Evolutionary conservation across 73 alveolate genomes (phyloP).

Genomic region (Paramecium pentaurelia): DNA sequence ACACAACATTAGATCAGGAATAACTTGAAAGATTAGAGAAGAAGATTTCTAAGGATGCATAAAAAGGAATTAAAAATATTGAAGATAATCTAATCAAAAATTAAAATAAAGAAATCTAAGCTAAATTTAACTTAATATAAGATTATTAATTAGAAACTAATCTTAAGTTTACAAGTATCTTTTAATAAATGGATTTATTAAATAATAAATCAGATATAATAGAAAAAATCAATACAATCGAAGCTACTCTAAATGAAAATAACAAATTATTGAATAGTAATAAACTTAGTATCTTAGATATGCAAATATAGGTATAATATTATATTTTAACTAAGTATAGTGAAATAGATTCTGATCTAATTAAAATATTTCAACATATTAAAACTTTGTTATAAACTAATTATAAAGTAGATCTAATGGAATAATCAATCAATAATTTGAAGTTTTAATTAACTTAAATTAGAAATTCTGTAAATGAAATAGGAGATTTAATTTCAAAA

Average conservation of each 20-base stretch:
- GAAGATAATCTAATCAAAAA: background rate
- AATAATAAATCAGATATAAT: background rate
- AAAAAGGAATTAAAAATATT: background rate
- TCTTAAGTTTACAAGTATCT: background rate
- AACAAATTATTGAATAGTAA: background rate
- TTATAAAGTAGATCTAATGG: background rate
- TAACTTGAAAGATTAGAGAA: background rate
- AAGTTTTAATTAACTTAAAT: background rate
- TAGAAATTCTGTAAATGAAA: background rate
- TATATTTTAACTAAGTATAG: background rate
- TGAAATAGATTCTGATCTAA: background rate
- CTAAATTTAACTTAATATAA: background rate
- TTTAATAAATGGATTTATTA: background rate
- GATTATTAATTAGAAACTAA: background rate
- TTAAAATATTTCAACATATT: background rate
- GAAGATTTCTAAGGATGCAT: background rate
- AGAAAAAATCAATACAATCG: background rate
- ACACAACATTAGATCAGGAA: background rate
- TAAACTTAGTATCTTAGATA: background rate
- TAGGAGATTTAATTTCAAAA: background rate
- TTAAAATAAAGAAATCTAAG: background rate
- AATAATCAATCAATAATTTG: background rate
- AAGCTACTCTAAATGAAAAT: background rate
- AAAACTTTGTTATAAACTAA: background rate
- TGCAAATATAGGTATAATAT: background rate